A percentile compares a stretch with the other conserved stretches of the same genome.
Evolutionary conservation across 345 rosid genomes (phyloP).

Genomic region (Citrus maxima): DNA sequence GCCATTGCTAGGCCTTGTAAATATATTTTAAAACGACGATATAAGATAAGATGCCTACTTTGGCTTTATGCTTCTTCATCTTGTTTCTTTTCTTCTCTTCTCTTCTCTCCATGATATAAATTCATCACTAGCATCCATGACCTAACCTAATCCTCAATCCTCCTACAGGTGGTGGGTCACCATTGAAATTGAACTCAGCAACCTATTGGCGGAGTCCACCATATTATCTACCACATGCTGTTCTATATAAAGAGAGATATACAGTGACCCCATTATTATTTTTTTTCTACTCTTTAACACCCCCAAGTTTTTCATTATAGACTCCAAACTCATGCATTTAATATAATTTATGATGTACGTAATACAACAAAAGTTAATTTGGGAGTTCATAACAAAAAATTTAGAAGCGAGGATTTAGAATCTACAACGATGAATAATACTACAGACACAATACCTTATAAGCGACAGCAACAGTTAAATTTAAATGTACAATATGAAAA

Average conservation of each 20-base stretch:
- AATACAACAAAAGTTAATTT: no score
- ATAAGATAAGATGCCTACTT: conserved; percentile 31
- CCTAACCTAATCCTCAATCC: background rate
- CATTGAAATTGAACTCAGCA: background rate
- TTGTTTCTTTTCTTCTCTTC: background rate
- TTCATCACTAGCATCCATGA: conserved; percentile 13
- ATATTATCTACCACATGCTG: background rate
- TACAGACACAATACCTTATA: background rate
- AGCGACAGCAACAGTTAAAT: no score
- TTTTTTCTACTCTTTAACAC: no score
- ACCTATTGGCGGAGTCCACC: background rate
- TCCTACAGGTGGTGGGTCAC: conserved; percentile 6
- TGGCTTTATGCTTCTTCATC: conserved; percentile 29
- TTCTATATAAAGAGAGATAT: no score
- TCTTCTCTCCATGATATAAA: background rate
- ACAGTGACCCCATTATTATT: no score
- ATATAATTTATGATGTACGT: no score
- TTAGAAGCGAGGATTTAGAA: no score
- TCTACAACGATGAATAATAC: background rate
- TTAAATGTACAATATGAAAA: no score
- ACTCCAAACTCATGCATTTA: background rate
- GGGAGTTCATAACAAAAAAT: no score
- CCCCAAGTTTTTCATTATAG: background rate
- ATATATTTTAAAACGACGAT: background rate
- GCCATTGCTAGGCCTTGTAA: background rate